Percentiles rank a stretch among this genome's conserved stretches.
Conservation (phyloP, 805 yeast genomes). For the Wickerhamiella kurtzmanii region DNA sequence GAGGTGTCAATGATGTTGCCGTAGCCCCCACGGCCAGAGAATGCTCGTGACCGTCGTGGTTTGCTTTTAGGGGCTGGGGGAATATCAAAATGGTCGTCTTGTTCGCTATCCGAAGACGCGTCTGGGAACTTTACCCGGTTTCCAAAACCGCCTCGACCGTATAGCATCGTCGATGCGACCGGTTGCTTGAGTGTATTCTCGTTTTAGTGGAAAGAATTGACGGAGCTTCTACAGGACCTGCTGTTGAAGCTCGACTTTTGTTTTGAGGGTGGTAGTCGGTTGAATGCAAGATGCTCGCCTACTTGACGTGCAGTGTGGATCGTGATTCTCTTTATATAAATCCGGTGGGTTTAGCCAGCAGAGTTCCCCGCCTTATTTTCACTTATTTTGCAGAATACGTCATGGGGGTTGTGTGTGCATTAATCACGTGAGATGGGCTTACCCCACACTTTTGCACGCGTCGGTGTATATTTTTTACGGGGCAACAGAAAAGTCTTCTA, state of each 20-base stretch:
- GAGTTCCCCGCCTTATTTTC: neutral
- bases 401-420: neutral
- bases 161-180: neutral
- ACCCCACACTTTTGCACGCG: neutral
- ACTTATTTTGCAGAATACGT: neutral
- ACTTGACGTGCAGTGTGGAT: no score
- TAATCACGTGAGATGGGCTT: neutral
- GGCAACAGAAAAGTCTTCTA: no score
- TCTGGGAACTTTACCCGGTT: neutral
- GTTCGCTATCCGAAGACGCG: neutral
- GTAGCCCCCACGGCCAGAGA: slow-evolving; percentile 1
- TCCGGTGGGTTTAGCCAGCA: neutral
- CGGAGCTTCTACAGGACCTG: neutral
- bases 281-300: no score
- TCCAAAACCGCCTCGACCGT: slow-evolving; percentile 1
- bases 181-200: neutral
- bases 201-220: neutral
- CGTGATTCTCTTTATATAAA: neutral
- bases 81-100: neutral
- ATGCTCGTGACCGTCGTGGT: neutral
- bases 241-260: neutral
- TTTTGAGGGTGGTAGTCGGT: no score
- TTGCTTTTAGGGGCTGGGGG: neutral
- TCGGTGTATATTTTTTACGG: no score
- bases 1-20: neutral